A percentile compares a stretch with the other conserved stretches of the same genome.
Conservation (phyloP, 192 early-diverging fungal genomes). For the Coemansia sp. region DNA sequence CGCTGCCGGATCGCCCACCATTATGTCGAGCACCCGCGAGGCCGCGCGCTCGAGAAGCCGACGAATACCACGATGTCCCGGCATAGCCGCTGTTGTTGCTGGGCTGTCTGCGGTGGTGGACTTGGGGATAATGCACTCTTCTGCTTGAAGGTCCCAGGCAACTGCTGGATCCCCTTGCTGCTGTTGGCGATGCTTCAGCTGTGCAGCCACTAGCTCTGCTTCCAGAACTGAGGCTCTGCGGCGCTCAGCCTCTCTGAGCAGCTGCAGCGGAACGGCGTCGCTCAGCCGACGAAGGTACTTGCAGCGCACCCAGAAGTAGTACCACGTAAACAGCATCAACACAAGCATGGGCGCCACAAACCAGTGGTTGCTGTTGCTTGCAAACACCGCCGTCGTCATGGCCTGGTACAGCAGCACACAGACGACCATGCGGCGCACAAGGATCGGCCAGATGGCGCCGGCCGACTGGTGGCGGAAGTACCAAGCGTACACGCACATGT, state of each 20-base stretch:
- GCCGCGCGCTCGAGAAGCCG: conserved; percentile 4
- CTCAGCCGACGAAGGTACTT: conserved; percentile 20
- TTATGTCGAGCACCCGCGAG: conserved; percentile 19
- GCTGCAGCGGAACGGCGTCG: conserved; percentile 43
- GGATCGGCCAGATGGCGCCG: conserved; percentile 71
- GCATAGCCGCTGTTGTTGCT: too few relatives aligned
- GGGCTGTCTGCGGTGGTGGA: neutral
- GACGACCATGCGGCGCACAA: conserved; percentile 64
- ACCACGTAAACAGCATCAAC: conserved; percentile 45
- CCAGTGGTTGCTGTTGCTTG: conserved; percentile 56
- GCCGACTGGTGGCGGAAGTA: conserved; percentile 69
- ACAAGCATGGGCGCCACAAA: conserved; percentile 49
- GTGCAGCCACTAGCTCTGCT: conserved; percentile 10
- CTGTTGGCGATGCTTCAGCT: neutral
- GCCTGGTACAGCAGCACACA: conserved; percentile 66
- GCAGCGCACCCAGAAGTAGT: conserved; percentile 47
- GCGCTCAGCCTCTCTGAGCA: conserved; percentile 47
- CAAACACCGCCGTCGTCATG: conserved; percentile 62
- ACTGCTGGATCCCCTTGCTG: neutral
- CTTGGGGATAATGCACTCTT: too few relatives aligned
- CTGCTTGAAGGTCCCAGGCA: neutral
- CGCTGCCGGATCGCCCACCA: conserved; percentile 39
- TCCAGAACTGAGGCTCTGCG: conserved; percentile 22
- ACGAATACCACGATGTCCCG: conserved; percentile 8
- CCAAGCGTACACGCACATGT: conserved; percentile 75